Evolutionary conservation across 768 basidiomycete genomes (phyloP), one percentile per base, ranked within the genome.

Genomic region (Trametes gibbosa): DNA sequence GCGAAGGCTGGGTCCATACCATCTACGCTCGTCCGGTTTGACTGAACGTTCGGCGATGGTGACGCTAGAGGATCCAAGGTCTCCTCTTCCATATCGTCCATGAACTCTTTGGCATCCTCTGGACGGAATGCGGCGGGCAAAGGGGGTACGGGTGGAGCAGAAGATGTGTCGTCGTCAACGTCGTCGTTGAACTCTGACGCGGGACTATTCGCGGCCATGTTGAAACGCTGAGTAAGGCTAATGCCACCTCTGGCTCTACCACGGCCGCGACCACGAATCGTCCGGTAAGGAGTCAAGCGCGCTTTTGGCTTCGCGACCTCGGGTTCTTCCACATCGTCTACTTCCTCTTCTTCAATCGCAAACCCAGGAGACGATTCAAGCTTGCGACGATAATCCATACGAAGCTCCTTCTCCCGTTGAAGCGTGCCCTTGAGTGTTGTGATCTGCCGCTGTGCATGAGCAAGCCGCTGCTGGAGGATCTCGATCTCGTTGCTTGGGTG

Each of bases 1-100:
- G 91, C 90, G 67, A 91, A 95, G 0, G 75, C 80, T 10, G 93
- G 92, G 61, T 94, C 92, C 88, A 95, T 90, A 43, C 90, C 91
- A 56, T 93, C 90, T 4, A 91, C 81, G 65, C 86, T 90, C 6
- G 82, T 82, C 35, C 86, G 79, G 65, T 89, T 88, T 3, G 85
- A 86, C 9, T 69, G 72, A 39, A 75, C 68, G 37, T 72, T 70
- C 10, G 73, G 75, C 9, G 77, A 74, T 1, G 79, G 77, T 2
- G 79, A 80, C 2, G 70, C 64, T 12, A 69, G 61, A 37, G 68
- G 62, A 21, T 68, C 68, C 2, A 58, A 64, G n/a, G 64, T 59
- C 43, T 45, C 43, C 14, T 72, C 74, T 7, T 83, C 83, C 27
- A 79, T 81, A 23, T 80, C 79, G 29, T 79, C 75, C 12, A 70